Evolutionary conservation across 768 basidiomycete species (phyloP).

Genomic region (Omphalotus guepiniiformis): DNA sequence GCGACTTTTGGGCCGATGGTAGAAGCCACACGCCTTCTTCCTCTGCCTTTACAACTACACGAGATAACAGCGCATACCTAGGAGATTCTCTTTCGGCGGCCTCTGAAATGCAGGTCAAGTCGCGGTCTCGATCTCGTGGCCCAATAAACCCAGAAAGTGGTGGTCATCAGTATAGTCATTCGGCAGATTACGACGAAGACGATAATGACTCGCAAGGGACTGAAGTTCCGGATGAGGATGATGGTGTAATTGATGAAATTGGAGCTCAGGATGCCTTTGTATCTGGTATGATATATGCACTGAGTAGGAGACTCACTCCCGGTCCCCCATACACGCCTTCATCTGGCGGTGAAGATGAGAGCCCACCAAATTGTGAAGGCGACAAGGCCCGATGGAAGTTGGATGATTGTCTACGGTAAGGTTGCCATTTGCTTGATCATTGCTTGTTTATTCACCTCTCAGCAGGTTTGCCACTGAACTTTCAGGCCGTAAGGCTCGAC

Average conservation of each 20-base stretch:
- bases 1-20: constrained; percentile 72
- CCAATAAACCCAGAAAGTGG: too few species aligned
- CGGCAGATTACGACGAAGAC: constrained; percentile 26
- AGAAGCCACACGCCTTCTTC: constrained; percentile 52
- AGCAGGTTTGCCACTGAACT: constrained; percentile 80
- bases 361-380: constrained; percentile 27
- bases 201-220: constrained; percentile 59
- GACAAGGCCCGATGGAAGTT: constrained; percentile 64
- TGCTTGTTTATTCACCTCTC: not conserved
- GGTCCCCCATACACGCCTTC: constrained; percentile 74
- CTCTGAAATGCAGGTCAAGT: constrained; percentile 11
- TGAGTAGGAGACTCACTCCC: constrained; percentile 68
- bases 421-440: constrained; percentile 1
- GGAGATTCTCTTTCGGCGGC: constrained; percentile 11
- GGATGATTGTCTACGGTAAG: constrained; percentile 77
- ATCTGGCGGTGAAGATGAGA: constrained; percentile 34
- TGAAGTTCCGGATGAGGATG: constrained; percentile 44
- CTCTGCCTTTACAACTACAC: constrained; percentile 49
- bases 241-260: constrained; percentile 59
- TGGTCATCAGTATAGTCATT: not conserved
- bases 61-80: constrained; percentile 17
- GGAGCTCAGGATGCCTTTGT: constrained; percentile 81
- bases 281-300: constrained; percentile 83
- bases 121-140: constrained; percentile 7
- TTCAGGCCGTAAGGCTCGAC: constrained; percentile 68